phyloP scores from a whole-genome alignment of 345 rosid species.

The Dipteronia sinensis region DNA sequence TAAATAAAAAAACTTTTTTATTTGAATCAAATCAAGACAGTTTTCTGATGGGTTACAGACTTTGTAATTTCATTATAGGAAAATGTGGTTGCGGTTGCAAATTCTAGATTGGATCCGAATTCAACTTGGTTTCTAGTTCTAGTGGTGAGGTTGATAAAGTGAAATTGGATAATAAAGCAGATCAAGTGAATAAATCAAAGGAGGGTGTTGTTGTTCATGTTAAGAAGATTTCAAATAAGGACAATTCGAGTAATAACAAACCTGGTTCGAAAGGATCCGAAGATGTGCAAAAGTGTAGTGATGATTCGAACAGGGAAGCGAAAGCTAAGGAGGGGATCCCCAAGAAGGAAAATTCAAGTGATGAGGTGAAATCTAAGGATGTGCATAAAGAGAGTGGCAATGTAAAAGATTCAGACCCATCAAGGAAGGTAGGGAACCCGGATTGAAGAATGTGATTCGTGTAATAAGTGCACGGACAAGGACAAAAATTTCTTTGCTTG shows the following conservation, averaged over 20 bases:
- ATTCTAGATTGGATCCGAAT: slow-evolving; percentile 27
- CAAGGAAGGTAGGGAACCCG: slow-evolving; percentile 36
- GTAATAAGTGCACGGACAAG: slow-evolving; percentile 57
- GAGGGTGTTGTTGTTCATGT: background rate
- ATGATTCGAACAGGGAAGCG: slow-evolving; percentile 16
- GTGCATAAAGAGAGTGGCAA: slow-evolving; percentile 19
- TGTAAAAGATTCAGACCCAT: slow-evolving; percentile 15
- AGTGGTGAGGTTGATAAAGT: slow-evolving; percentile 16
- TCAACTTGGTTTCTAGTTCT: slow-evolving; percentile 21
- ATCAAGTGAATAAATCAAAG: slow-evolving; percentile 16
- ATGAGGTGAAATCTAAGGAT: slow-evolving; percentile 17
- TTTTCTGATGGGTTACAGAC: slow-evolving; percentile 5
- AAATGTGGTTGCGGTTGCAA: slow-evolving; percentile 15
- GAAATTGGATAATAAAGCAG: slow-evolving; percentile 3
- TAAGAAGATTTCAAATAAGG: background rate
- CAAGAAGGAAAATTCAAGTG: slow-evolving; percentile 10
- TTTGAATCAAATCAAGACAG: background rate
- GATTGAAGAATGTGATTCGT: slow-evolving; percentile 67
- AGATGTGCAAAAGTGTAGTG: slow-evolving; percentile 1
- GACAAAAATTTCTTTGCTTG: slow-evolving; percentile 67
- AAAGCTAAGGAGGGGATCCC: slow-evolving; percentile 16
- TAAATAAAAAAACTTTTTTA: background rate
- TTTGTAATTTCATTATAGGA: slow-evolving; percentile 33
- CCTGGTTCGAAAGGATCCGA: slow-evolving; percentile 13
- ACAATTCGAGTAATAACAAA: background rate